A percentile compares a stretch with the other conserved stretches of the same genome.
Evolutionary conservation across 768 basidiomycete species (phyloP).

Genomic region (Crepidotus variabilis): DNA sequence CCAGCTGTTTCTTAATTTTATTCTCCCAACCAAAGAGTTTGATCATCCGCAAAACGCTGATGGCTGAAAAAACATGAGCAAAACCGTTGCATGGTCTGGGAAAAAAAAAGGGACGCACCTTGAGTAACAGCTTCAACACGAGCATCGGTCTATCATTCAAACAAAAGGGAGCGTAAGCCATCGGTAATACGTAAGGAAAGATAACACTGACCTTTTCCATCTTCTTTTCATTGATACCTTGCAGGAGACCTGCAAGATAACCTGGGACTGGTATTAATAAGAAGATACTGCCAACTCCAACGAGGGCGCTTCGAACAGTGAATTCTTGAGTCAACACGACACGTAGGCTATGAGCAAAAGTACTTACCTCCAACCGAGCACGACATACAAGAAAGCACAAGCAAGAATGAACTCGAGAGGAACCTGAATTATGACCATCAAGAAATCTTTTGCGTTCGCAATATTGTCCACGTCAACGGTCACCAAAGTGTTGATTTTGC

Average conservation of each 20-base stretch:
- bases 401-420: conserved; percentile 38
- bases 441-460: conserved; percentile 30
- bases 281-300: conserved; percentile 49
- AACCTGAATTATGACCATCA: conserved; percentile 27
- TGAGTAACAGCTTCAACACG: conserved; percentile 63
- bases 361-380: conserved; percentile 43
- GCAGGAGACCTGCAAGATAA: conserved; percentile 40
- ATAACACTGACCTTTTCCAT: conserved; percentile 31
- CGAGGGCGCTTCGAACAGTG: conserved; percentile 12
- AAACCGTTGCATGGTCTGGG: conserved; percentile 2
- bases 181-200: no score
- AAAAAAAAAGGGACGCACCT: conserved; percentile 30
- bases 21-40: conserved; percentile 72
- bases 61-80: conserved; percentile 25
- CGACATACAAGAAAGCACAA: conserved; percentile 38
- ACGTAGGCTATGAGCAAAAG: not conserved
- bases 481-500: conserved; percentile 73
- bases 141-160: conserved; percentile 10
- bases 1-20: conserved; percentile 48
- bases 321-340: not conserved
- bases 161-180: no score
- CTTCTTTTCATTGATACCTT: conserved; percentile 41
- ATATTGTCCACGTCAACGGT: conserved; percentile 54
- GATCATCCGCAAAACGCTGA: conserved; percentile 59
- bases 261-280: conserved; percentile 58